Evolutionary conservation across 2,329 filamentous ascomycete genomes (phyloP).

Genomic region (Aspergillus sclerotialis): DNA sequence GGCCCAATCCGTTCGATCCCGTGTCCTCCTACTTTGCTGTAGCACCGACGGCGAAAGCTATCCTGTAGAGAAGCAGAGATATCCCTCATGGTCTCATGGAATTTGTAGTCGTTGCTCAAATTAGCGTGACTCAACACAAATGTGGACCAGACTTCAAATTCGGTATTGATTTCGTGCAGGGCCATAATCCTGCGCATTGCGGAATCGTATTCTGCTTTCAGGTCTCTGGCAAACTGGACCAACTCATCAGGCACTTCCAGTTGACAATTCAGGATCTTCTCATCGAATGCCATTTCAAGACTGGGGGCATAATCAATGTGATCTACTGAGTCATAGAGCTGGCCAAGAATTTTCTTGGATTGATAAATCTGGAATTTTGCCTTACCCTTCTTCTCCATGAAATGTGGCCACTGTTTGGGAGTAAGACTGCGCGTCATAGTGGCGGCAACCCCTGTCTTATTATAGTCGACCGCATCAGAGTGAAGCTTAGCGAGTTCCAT

Average conservation of each 20-base stretch:
- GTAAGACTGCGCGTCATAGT: slow-evolving; percentile 55
- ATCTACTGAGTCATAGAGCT: slow-evolving; percentile 72
- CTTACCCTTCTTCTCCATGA: slow-evolving; percentile 64
- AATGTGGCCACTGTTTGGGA: slow-evolving; percentile 71
- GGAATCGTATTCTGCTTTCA: slow-evolving; percentile 75
- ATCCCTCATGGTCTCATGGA: slow-evolving; percentile 72
- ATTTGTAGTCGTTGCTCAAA: slow-evolving; percentile 72
- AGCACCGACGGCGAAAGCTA: slow-evolving; percentile 61
- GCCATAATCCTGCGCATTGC: slow-evolving; percentile 73
- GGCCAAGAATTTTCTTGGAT: slow-evolving; percentile 67
- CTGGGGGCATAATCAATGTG: slow-evolving; percentile 63
- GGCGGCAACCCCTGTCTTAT: slow-evolving; percentile 79
- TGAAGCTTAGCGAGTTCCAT: slow-evolving; percentile 71
- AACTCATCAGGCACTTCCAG: slow-evolving; percentile 51
- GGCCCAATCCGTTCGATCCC: slow-evolving; percentile 56
- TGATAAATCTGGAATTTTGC: slow-evolving; percentile 48
- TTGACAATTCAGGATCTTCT: slow-evolving; percentile 57
- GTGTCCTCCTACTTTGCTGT: slow-evolving; percentile 55
- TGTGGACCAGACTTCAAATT: slow-evolving; percentile 87
- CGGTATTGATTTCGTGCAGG: slow-evolving; percentile 73
- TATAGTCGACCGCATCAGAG: slow-evolving; percentile 88
- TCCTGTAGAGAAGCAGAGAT: slow-evolving; percentile 61
- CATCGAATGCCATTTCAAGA: slow-evolving; percentile 69
- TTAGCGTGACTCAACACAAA: slow-evolving; percentile 72
- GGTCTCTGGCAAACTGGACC: slow-evolving; percentile 51